Evolutionary conservation across 306 rosid genomes (phyloP), one percentile per base, ranked within the genome.

Genomic region (Sicyos baderoa): DNA sequence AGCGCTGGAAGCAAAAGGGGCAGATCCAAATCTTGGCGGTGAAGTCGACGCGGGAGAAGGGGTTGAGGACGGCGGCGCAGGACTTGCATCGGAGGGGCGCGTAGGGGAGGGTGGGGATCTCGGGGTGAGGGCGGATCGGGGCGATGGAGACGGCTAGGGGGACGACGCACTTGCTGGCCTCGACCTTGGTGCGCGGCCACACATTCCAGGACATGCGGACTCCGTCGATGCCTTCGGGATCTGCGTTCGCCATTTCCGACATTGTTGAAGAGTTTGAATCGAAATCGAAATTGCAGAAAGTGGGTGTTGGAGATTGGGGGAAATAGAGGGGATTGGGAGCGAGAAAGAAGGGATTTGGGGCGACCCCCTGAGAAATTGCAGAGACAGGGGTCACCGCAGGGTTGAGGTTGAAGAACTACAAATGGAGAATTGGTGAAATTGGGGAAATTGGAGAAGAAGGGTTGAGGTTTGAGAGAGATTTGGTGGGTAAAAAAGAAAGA

Each of bases 11-110:
- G 68, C 98, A 93, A 72, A 93, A 89, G 0, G 96, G 98, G 51
- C 98, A 93, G 94, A 93, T 93, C 98, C 98, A 93, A 95, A 93
- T 89, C 93, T 82, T 93, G 29, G 98, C 97, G 44, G 76, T 74
- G 80, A 86, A 87, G 76, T 89, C 98, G 12, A 93, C 95, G 47
- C 95, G 91, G 2, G 87, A 72, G 74, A 76, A 89, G 2, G 98
- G 89, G 77, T 93, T 93, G 72, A 93, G 97, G 6, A 80, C 75
- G 71, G 95, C 76, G 17, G 86, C 54, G 76, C 98, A 93, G 12
- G 97, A 84, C 75, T 93, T 93, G 79, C 98, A 93, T 0, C 93
- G 91, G 58, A 93, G 91, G 17, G 98, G 98, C 54, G 91, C 82
- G 75, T 93, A 93, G 1, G 91, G 89, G 62, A 93, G 93, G 9